These are phyloP conservation scores for Fulvia fulva DNA, from an alignment of 2,329 filamentous ascomycete genomes.

Conservation along the genomic window DNA sequence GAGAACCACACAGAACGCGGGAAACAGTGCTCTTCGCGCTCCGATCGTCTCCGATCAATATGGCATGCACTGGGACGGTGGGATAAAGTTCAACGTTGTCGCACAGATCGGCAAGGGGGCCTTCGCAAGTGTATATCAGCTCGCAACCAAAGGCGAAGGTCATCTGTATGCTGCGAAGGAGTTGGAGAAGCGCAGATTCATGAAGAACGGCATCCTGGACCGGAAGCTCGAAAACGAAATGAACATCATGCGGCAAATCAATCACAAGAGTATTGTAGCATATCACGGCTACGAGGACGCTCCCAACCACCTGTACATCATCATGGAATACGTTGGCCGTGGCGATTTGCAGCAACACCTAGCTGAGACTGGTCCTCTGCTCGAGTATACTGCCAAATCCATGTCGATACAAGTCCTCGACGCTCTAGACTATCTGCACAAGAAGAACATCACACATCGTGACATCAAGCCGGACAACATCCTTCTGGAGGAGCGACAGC, in stretches of 20 bases:
- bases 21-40: conserved; percentile 18
- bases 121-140: conserved; percentile 88
- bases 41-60: conserved; percentile 38
- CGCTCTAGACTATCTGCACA: conserved; percentile 81
- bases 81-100: conserved; percentile 76
- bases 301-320: conserved; percentile 79
- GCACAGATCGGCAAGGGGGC: conserved; percentile 84
- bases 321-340: conserved; percentile 86
- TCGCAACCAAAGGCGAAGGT: conserved; percentile 81
- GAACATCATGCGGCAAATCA: conserved; percentile 83
- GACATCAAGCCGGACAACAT: conserved; percentile 99
- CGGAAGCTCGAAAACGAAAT: conserved; percentile 96
- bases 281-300: conserved; percentile 87
- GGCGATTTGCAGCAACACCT: conserved; percentile 81
- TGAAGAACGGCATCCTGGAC: conserved; percentile 86
- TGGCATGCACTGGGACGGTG: conserved; percentile 77
- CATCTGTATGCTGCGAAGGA: conserved; percentile 87
- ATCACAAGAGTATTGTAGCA: conserved; percentile 85
- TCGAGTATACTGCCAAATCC: conserved; percentile 63
- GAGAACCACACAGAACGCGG: not conserved
- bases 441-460: conserved; percentile 88
- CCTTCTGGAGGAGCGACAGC: conserved; percentile 67
- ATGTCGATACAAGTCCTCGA: conserved; percentile 75
- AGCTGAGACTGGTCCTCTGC: conserved; percentile 56
- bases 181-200: conserved; percentile 85